These are phyloP conservation scores for Cercospora citrullina DNA, from an alignment of 2,329 filamentous ascomycete genomes.

Conservation along the genomic window DNA sequence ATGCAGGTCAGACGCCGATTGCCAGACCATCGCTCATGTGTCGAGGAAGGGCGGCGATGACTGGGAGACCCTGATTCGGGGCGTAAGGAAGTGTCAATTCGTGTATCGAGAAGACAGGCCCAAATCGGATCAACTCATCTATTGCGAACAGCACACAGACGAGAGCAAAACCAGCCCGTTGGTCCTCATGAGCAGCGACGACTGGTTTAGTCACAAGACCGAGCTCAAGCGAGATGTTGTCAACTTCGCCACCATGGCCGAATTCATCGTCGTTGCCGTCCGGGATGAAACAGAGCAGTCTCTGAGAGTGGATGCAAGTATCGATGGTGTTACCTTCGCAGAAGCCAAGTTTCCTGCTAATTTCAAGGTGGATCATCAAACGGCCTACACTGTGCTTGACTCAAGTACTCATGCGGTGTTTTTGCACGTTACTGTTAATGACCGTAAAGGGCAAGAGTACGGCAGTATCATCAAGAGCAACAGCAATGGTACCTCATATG, in stretches of 20 bases:
- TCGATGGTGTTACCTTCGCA: constrained; percentile 82
- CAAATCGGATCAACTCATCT: constrained; percentile 64
- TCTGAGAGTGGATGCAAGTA: constrained; percentile 75
- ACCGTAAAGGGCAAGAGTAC: constrained; percentile 63
- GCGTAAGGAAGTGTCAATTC: constrained; percentile 82
- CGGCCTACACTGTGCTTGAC: constrained; percentile 88
- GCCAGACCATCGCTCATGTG: constrained; percentile 72
- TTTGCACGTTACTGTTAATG: constrained; percentile 82
- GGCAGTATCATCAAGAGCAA: constrained; percentile 97
- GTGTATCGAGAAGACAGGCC: constrained; percentile 63
- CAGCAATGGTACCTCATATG: constrained; percentile 94
- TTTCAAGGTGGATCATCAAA: constrained; percentile 74
- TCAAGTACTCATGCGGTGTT: constrained; percentile 94
- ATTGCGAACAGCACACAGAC: constrained; percentile 63
- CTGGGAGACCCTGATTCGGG: constrained; percentile 74
- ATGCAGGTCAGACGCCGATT: constrained; percentile 60
- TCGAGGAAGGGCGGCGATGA: constrained; percentile 73
- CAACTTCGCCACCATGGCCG: constrained; percentile 90
- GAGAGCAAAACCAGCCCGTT: constrained; percentile 54
- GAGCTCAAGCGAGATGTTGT: constrained; percentile 69
- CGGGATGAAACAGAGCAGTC: constrained; percentile 64
- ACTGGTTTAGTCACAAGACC: constrained; percentile 70
- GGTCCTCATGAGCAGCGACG: constrained; percentile 72
- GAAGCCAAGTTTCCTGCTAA: constrained; percentile 82
- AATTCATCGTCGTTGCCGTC: constrained; percentile 89